A percentile compares a stretch with the other conserved stretches of the same genome.
Conservation (phyloP, 352 stramenopile genomes). For the Globisporangium barbulae region DNA sequence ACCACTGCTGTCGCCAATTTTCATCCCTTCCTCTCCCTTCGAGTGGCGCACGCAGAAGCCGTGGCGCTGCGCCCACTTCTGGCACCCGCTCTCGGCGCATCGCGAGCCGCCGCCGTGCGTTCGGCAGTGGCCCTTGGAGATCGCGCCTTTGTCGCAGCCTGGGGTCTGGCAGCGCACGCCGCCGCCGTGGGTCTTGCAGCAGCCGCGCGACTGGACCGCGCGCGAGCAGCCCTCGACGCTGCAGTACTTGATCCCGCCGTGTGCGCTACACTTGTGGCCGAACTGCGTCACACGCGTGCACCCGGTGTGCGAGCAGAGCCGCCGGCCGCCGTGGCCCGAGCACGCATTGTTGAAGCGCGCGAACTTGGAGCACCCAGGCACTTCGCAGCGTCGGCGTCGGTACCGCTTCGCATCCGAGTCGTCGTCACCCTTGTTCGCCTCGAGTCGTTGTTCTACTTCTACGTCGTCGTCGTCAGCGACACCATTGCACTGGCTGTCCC, state of each 20-base stretch:
- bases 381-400: constrained; percentile 58
- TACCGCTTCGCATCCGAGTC: constrained; percentile 45
- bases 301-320: constrained; percentile 63
- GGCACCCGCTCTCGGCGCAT: constrained; percentile 60
- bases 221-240: constrained; percentile 63
- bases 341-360: constrained; percentile 77
- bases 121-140: constrained; percentile 83
- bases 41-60: constrained; percentile 77
- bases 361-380: constrained; percentile 69
- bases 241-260: constrained; percentile 78
- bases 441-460: not conserved
- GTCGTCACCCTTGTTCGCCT: not conserved
- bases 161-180: constrained; percentile 77
- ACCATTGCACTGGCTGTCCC: not conserved
- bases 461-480: not conserved
- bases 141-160: constrained; percentile 80
- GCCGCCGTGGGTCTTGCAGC: constrained; percentile 85
- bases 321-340: constrained; percentile 65
- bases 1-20: not conserved
- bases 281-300: constrained; percentile 75
- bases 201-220: constrained; percentile 78
- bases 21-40: constrained; percentile 23
- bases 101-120: constrained; percentile 77
- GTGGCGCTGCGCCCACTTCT: constrained; percentile 74
- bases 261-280: constrained; percentile 76